These are phyloP conservation scores for Phytophthora cryptogea DNA, from an alignment of 352 stramenopile genomes.

Conservation along the genomic window DNA sequence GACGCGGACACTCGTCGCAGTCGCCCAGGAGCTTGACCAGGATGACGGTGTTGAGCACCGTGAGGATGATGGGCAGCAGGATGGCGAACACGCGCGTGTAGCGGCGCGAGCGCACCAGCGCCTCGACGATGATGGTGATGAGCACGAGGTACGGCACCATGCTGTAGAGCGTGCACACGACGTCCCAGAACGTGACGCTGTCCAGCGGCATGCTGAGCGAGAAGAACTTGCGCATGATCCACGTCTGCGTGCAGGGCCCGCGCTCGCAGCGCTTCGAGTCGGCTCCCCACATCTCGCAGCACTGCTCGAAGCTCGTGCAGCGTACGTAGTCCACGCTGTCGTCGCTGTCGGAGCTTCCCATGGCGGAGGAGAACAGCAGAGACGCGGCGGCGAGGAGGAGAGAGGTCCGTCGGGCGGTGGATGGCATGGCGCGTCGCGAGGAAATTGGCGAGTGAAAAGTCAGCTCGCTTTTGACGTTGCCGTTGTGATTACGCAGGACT, in stretches of 20 bases:
- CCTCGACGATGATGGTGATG: conserved; percentile 43
- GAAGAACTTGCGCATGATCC: conserved; percentile 56
- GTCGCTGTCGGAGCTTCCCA: conserved; percentile 19
- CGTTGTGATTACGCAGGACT: conserved; percentile 14
- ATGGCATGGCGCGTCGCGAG: conserved; percentile 6
- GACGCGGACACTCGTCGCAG: conserved; percentile 44
- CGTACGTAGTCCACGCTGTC: conserved; percentile 27
- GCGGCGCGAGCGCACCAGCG: conserved; percentile 35
- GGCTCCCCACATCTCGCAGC: conserved; percentile 45
- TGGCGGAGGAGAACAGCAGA: neutral
- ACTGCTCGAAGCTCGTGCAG: conserved; percentile 43
- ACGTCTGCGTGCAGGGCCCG: conserved; percentile 39
- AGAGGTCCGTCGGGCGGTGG: conserved; percentile 1
- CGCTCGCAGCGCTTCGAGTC: conserved; percentile 49
- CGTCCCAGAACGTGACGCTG: conserved; percentile 46
- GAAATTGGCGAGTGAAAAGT: conserved; percentile 21
- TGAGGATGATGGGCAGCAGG: conserved; percentile 41
- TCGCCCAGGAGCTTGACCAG: conserved; percentile 38
- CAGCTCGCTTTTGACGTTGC: conserved; percentile 2
- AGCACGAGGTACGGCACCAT: conserved; percentile 53
- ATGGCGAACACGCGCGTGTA: conserved; percentile 49
- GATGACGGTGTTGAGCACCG: conserved; percentile 47
- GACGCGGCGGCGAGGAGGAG: conserved; percentile 2
- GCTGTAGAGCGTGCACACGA: conserved; percentile 46
- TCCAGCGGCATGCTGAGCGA: conserved; percentile 49